Evolutionary conservation across 768 basidiomycete species (phyloP), one percentile per base, ranked within the genome.

Genomic region (Phylloporus scabripes): DNA sequence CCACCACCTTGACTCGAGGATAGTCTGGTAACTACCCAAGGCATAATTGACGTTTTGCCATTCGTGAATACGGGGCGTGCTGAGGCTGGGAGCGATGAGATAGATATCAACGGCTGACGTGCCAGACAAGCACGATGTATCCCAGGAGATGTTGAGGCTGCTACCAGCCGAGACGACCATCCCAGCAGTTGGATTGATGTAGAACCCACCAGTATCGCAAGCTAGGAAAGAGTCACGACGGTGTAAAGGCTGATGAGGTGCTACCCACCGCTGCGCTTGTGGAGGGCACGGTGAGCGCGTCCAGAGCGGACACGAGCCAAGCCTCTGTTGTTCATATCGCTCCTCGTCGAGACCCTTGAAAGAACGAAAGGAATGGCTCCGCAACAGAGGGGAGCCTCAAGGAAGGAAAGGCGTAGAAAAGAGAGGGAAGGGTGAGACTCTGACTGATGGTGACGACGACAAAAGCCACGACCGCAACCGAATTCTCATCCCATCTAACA

Each of bases 1-100:
- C 85, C 85, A 91, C 86, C 87, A 89, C 17, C 74, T 70, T 1
- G 87, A 81, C 48, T 77, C 61, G 37, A 90, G 62, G 15, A 60
- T 62, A 2, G 79, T 69, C 37, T 72, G 62, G 61, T 80, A 82
- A 32, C 64, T 67, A 21, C 82, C 85, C 4, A 68, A 11, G 5
- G 69, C 55, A 58, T 69, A 79, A 42, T 72, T 66, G 46, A 89
- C 74, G 28, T 65, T 65, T 36, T 74, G 52, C 82, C 82, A 91
- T 34, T 74, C 66, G 48, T 87, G 79, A 40, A 87, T 67, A 41
- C 71, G 73, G 4, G 77, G 66, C 32, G 49, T 62, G 28, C 55
- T 47, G 2, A 70, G 60, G 26, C 65, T 60, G 0, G 83, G 80
- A 0, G 79, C 79, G 55, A 77, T 77, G 45, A 90, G 77, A 55